A percentile compares a stretch with the other conserved stretches of the same genome.
phyloP scores from a whole-genome alignment of 2,329 filamentous ascomycete genomes.

The Penicillium sclerotiorum region DNA sequence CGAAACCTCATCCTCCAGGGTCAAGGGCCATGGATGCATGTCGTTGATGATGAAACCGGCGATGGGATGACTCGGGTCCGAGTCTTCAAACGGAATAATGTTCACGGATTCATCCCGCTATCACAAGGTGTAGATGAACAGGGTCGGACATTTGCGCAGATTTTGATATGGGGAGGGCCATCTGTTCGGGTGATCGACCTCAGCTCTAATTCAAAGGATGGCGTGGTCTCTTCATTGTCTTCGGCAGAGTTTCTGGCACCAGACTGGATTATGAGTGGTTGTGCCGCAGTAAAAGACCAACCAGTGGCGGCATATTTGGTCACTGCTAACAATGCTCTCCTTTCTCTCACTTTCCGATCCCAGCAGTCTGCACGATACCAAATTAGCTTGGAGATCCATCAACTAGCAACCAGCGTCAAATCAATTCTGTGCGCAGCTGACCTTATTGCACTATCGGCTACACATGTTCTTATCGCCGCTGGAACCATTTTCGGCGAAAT shows the following conservation, averaged over 20 bases:
- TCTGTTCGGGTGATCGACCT: conserved; percentile 52
- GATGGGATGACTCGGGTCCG: conserved; percentile 31
- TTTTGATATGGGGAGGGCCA: conserved; percentile 71
- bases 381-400: conserved; percentile 31
- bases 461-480: conserved; percentile 72
- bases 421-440: conserved; percentile 88
- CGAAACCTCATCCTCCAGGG: conserved; percentile 40
- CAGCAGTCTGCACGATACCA: conserved; percentile 16
- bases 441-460: conserved; percentile 62
- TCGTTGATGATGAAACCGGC: conserved; percentile 38
- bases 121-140: conserved; percentile 21
- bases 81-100: conserved; percentile 40
- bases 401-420: conserved; percentile 60
- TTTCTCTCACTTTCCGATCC: conserved; percentile 58
- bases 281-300: conserved; percentile 34
- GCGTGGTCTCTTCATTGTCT: conserved; percentile 28
- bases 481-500: conserved; percentile 96
- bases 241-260: conserved; percentile 53
- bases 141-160: conserved; percentile 15
- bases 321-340: conserved; percentile 84
- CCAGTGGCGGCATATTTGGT: conserved; percentile 61
- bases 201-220: conserved; percentile 20
- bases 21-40: conserved; percentile 39
- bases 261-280: conserved; percentile 79
- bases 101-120: conserved; percentile 41